Conservation (phyloP, 75 land plant species). For the Gnetum montanum region DNA sequence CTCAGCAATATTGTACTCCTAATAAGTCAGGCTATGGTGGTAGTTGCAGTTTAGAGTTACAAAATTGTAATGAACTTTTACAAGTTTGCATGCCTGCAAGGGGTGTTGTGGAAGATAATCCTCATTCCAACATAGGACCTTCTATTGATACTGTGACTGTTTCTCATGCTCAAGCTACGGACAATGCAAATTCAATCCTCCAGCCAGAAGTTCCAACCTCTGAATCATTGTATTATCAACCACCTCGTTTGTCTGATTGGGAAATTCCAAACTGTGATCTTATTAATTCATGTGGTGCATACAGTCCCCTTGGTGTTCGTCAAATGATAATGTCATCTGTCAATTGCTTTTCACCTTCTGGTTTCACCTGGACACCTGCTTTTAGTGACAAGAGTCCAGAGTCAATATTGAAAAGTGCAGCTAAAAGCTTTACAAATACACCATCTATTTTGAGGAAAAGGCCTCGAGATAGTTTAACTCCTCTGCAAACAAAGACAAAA, state of each 20-base stretch:
- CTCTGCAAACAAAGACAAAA: slow-evolving; percentile 3
- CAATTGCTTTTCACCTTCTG: slow-evolving; percentile 49
- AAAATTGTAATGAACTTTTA: background rate
- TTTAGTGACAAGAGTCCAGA: slow-evolving; percentile 49
- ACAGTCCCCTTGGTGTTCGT: slow-evolving; percentile 46
- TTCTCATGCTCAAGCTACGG: too few species aligned
- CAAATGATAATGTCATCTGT: slow-evolving; percentile 40
- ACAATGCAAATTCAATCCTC: background rate
- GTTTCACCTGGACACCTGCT: slow-evolving; percentile 12
- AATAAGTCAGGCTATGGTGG: background rate
- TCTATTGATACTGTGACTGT: too few species aligned
- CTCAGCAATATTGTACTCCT: background rate
- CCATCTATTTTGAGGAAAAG: slow-evolving; percentile 83
- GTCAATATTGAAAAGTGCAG: slow-evolving; percentile 68
- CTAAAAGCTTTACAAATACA: slow-evolving; percentile 61
- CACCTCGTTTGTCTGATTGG: slow-evolving; percentile 71
- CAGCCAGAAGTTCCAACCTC: slow-evolving; percentile 7
- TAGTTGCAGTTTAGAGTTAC: background rate
- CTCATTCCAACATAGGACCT: too few species aligned
- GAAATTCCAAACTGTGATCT: slow-evolving; percentile 95
- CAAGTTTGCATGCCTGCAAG: slow-evolving; percentile 4
- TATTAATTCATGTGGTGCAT: slow-evolving; percentile 44
- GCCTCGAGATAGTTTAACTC: slow-evolving; percentile 19
- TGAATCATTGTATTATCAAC: slow-evolving; percentile 70
- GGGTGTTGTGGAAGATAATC: too few species aligned